Evolutionary conservation across 352 stramenopile species (phyloP), one percentile per base, ranked within the genome.

Genomic region (Blastocystis sp.): DNA sequence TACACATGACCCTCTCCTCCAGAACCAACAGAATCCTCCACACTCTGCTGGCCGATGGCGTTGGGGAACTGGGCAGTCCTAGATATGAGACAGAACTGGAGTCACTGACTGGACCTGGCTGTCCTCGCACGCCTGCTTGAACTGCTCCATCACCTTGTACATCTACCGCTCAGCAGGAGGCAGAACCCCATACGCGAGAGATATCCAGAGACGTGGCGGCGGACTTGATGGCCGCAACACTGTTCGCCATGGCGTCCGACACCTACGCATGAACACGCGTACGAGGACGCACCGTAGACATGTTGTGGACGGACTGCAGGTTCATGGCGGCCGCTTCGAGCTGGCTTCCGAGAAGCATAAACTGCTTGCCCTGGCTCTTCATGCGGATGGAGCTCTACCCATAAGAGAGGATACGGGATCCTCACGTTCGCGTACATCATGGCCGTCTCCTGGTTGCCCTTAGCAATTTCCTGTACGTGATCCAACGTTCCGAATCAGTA

Each of bases 111-210:
- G 64, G 3, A 82, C 74, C 38, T 82, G 67, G 53, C 56, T 82
- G 19, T 82, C 74, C 40, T 82, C 74, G 61, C 74, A 82, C 38
- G 74, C 74, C 19, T 66, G 28, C 53, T 82, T 82, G 52, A 82
- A 82, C 19, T 62, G 48, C n/a, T 82, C 53, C 74, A 67, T 82
- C n/a, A 62, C 74, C 34, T 61, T 62, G 45, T 82, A 82, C 74
- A 82, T 82, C 74, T 82, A 67, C 2, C n/a, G 23, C 10, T 82
- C 53, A 82, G 3, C 14, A 5, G 3, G n/a, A 1, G 52, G 48
- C 41, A 14, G 17, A 10, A 66, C 21, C 23, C 9, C 28, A n/a
- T 66, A 82, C 74, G 28, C 74, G 74, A 14, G 3, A 34, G 19
- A 82, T 19, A 45, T 82, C 53, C 23, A 82, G 38, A 1, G 74